Evolutionary conservation across 257 asterid species (phyloP), one percentile per base, ranked within the genome.

Genomic region (Plectranthus barbatus): DNA sequence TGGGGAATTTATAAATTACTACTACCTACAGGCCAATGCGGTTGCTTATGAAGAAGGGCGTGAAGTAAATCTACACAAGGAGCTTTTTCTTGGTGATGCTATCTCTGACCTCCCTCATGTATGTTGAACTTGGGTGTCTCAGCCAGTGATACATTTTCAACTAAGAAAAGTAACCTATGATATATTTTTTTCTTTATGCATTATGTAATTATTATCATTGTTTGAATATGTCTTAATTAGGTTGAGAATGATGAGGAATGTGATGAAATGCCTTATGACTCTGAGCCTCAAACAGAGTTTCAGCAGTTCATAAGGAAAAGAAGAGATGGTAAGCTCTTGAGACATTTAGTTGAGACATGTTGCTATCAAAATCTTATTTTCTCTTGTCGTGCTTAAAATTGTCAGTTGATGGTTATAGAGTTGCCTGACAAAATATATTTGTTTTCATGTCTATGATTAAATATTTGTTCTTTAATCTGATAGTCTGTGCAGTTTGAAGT

Each of bases 31-130:
- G 98, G 18, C 76, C 15, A 80, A 77, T 21, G 45, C 65, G 0
- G 98, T 91, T 62, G 84, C 74, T 0, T 73, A 46, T 47, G 94
- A 84, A 0, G 85, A 75, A 70, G 86, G 75, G 8, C 1, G 0
- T 10, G 15, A 56, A 29, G 42, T 26, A n/a, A 40, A 73, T 6
- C 68, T 91, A 12, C 66, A 83, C 37, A 71, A 44, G 17, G 86
- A 47, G n/a, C 81, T 91, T 47, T 66, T 75, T 49, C 94, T 91
- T 14, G 80, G 68, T 1, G 95, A 88, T 83, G 94, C 95, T 4
- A 78, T 91, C 40, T 83, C 90, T 5, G 96, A 88, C 75, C 95
- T 88, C 14, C 98, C 98, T 20, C 62, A 8, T 6, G 96, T 91
- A 65, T 45, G 87, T 60, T 31, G 4, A 31, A 39, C 36, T 76